Evolutionary conservation across 768 basidiomycete genomes (phyloP), one percentile per base, ranked within the genome.

Genomic region (Suillus cothurnatus): DNA sequence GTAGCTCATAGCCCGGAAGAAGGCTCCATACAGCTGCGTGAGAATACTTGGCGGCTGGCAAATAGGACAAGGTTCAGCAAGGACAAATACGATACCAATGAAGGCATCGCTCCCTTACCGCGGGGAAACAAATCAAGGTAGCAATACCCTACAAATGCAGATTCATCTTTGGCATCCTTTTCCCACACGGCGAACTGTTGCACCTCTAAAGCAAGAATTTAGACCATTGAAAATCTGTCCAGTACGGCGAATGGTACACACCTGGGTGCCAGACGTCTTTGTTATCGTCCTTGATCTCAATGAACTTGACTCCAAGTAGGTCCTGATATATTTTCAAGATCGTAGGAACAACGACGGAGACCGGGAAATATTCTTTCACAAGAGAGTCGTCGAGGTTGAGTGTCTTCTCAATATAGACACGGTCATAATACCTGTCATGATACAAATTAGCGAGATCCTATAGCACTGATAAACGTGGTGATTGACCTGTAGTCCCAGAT

Each of bases 361-460:
- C 94, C 0, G 93, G 93, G 84, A 96, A 95, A 75, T 94, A 93
- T 74, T 95, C 90, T 77, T 95, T 94, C 68, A 95, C 87, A 15
- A 89, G 80, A 67, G 85, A 84, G 68, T 94, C 91, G 66, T 95
- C 92, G 39, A 94, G 82, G 41, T 83, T 81, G 32, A 95, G 81
- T 26, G 83, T 82, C 70, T 84, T 81, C 76, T 94, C 90, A 61
- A 89, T 79, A 71, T 80, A 91, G 52, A 76, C 67, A 38, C 75
- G 69, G 61, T 75, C 75, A 45, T 76, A 76, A 47, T 75, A 76
- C 66, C 72, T 81, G 26, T 31, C 12, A 43, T 28, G 53, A 6
- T 34, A 43, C 11, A 7, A 12, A 53, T 55, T 36, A 70, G 59
- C 17, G 15, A 64, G 15, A 26, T 26, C 6, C 19, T 14, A 28